Evolutionary conservation across 129 eudicot species (phyloP), one percentile per base, ranked within the genome.

Genomic region (Tanacetum coccineum): DNA sequence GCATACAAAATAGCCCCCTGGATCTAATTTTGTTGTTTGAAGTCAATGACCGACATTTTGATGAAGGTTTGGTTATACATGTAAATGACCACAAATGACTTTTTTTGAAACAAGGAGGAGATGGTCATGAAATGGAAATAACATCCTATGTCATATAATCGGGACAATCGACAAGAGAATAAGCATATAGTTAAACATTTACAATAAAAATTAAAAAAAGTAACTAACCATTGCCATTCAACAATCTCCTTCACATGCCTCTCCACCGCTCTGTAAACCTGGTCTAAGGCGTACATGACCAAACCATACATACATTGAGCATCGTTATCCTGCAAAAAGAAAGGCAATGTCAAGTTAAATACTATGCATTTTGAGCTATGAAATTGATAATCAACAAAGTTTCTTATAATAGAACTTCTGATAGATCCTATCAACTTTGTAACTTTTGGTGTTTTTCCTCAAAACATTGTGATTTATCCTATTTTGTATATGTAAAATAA

Each of bases 151-250:
- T 8, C 36, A 32, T 32, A n/a, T 32, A 4, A 32, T 32, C 6
- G 6, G 7, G 39, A 32, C 9, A 32, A 1, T 8, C 39, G 39
- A 5, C 39, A 1, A 32, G 39, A 8, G 39, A 32, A 32, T 32
- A 32, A 32, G 9, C 39, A 32, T 32, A 7, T 32, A 32, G 39
- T 32, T 32, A 32, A 32, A 6, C 39, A 32, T 32, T 32, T 32
- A 32, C 39, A 21, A 2, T 32, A 22, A 9, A 51, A 7, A 20
- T 19, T 54, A 13, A n/a, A 25, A 51, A 13, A 17, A 12, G 28
- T 63, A 52, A 88, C 96, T 65, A 57, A 93, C 99, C 93, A 71
- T 67, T 71, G 81, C 99, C 99, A 94, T 81, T 94, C 97, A 26
- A 93, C 99, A 25, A 97, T 94, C 65, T 78, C 85, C 62, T 66